Evolutionary conservation across 2,329 filamentous ascomycete genomes (phyloP).

Genomic region (Fusarium sp.): DNA sequence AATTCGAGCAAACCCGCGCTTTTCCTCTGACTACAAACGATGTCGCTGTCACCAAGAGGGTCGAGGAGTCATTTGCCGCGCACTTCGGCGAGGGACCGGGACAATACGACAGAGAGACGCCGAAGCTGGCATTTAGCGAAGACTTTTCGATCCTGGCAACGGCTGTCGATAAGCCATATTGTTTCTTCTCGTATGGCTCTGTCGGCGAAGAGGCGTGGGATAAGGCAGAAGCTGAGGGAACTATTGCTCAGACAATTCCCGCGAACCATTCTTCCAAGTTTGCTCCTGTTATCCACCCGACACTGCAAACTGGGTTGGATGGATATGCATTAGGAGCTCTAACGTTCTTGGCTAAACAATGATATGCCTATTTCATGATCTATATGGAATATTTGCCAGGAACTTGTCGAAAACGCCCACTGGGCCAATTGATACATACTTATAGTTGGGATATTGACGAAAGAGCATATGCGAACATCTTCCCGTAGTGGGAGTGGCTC

Average conservation of each 20-base stretch:
- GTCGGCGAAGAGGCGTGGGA: constrained; percentile 34
- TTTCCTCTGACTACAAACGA: constrained; percentile 67
- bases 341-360: not conserved
- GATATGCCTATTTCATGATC: too few relatives aligned
- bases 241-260: constrained; percentile 34
- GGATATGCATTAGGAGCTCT: constrained; percentile 7
- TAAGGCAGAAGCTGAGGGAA: constrained; percentile 16
- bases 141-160: constrained; percentile 59
- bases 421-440: too few relatives aligned
- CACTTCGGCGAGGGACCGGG: constrained; percentile 54
- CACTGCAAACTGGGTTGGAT: constrained; percentile 33
- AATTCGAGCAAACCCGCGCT: constrained; percentile 53
- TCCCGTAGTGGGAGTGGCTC: too few relatives aligned
- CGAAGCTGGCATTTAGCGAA: constrained; percentile 62
- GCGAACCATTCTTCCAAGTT: constrained; percentile 44
- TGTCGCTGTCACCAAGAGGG: constrained; percentile 51
- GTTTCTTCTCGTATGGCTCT: constrained; percentile 41
- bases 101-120: constrained; percentile 51
- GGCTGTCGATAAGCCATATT: constrained; percentile 25
- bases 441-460: too few relatives aligned
- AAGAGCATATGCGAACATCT: too few relatives aligned
- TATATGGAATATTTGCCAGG: too few relatives aligned
- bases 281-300: constrained; percentile 42
- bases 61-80: constrained; percentile 57
- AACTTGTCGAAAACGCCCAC: too few relatives aligned